phyloP scores from a whole-genome alignment of 2,329 filamentous ascomycete genomes.

The Penicillium expansum region DNA sequence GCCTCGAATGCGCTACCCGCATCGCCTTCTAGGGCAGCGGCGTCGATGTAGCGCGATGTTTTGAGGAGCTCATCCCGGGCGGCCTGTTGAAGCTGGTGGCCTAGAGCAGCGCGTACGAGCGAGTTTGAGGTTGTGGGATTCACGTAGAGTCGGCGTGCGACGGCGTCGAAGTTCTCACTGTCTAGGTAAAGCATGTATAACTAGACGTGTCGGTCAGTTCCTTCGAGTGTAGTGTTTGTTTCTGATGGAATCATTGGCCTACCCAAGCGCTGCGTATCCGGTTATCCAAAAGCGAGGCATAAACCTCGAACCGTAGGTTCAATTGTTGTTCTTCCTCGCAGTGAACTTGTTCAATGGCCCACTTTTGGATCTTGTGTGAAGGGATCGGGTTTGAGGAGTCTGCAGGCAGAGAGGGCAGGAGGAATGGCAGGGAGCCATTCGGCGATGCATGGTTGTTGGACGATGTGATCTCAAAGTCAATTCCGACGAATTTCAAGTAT shows the following conservation, averaged over 20 bases:
- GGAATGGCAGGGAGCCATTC: slow-evolving; percentile 80
- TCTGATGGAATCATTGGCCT: slow-evolving; percentile 13
- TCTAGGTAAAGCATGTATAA: slow-evolving; percentile 80
- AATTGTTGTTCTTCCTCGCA: slow-evolving; percentile 50
- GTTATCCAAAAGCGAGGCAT: slow-evolving; percentile 72
- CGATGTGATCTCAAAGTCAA: slow-evolving; percentile 64
- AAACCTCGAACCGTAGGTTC: slow-evolving; percentile 66
- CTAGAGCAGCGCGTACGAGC: slow-evolving; percentile 62
- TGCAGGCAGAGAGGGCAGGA: slow-evolving; percentile 58
- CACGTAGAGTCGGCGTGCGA: slow-evolving; percentile 73
- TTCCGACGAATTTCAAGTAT: slow-evolving; percentile 72
- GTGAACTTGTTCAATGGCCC: slow-evolving; percentile 56
- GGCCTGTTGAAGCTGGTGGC: slow-evolving; percentile 66
- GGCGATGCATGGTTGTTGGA: slow-evolving; percentile 95
- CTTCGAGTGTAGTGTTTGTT: background rate
- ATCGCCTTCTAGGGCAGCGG: slow-evolving; percentile 57
- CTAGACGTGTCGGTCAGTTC: slow-evolving; percentile 38
- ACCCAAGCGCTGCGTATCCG: slow-evolving; percentile 84
- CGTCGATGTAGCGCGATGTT: slow-evolving; percentile 53
- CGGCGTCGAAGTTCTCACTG: slow-evolving; percentile 59
- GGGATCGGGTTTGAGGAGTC: slow-evolving; percentile 51
- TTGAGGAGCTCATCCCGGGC: slow-evolving; percentile 73
- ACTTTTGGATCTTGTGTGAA: slow-evolving; percentile 67
- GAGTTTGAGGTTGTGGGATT: slow-evolving; percentile 56
- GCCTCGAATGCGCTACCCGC: slow-evolving; percentile 63